A percentile compares a stretch with the other conserved stretches of the same genome.
Evolutionary conservation across 495 filamentous ascomycete species (phyloP).

Genomic region (Ascodesmis nigricans): DNA sequence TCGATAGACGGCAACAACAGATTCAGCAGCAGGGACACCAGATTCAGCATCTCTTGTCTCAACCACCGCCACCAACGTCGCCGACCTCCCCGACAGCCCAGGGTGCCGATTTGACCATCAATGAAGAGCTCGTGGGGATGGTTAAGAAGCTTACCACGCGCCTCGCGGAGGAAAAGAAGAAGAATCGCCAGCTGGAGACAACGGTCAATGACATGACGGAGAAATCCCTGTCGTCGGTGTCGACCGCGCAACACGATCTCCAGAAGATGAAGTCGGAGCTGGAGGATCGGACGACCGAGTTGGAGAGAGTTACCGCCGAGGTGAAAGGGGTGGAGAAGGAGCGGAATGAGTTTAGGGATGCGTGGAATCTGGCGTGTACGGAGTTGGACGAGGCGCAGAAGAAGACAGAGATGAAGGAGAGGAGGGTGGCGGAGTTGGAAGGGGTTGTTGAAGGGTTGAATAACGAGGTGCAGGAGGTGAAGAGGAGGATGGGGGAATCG

Average conservation of each 20-base stretch:
- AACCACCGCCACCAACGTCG: too few species aligned
- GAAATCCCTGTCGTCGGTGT: constrained; percentile 16
- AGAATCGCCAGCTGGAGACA: constrained; percentile 12
- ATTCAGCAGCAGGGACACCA: constrained; percentile 5
- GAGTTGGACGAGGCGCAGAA: constrained; percentile 9
- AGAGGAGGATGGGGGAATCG: constrained; percentile 6
- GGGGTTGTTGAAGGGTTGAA: too few species aligned
- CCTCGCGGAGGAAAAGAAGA: constrained; percentile 19
- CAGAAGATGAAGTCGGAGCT: constrained; percentile 12
- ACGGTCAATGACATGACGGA: constrained; percentile 14
- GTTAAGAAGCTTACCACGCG: constrained; percentile 14
- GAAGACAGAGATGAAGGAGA: constrained; percentile 5
- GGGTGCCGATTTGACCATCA: too few species aligned
- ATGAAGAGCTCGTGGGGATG: constrained; percentile 18
- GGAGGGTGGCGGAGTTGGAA: constrained; percentile 11
- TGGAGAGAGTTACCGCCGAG: constrained; percentile 11
- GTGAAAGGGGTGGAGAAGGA: constrained; percentile 10
- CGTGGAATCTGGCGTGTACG: constrained; percentile 5
- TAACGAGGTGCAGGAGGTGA: constrained; percentile 6
- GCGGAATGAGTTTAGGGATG: constrained; percentile 11
- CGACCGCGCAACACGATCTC: constrained; percentile 11
- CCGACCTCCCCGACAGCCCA: too few species aligned
- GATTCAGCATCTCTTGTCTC: too few species aligned
- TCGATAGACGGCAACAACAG: constrained; percentile 7
- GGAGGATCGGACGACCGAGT: constrained; percentile 10